Evolutionary conservation across 2,329 filamentous ascomycete species (phyloP), one percentile per base, ranked within the genome.

Genomic region (Verticillium tricorpus): DNA sequence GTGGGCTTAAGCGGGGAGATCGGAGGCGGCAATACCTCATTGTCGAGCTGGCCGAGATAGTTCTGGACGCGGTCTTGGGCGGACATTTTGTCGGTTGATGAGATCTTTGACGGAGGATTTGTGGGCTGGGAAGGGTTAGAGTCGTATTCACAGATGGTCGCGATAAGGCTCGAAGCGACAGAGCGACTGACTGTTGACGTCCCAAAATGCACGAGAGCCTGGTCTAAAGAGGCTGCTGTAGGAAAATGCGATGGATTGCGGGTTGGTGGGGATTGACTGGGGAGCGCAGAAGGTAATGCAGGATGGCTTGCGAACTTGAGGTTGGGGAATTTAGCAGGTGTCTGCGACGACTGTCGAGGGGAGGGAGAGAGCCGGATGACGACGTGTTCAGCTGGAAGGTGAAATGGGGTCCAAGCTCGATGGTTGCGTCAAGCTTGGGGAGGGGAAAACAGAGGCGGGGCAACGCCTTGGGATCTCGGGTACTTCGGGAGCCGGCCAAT

Each of bases 41-140:
- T 89, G 80, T 96, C 92, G 79, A 96, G 88, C 80, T 89, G 85
- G 70, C 85, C 85, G 74, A 95, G 83, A 73, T 92, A 89, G 72
- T 89, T 83, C 77, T 92, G 89, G 68, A 89, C 86, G 77, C 88
- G 88, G 71, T 92, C 90, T 78, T 92, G 90, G 66, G 84, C 82
- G 77, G 88, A 89, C 89, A 92, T 92, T 70, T 72, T 85, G 77
- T 70, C 67, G 66, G 60, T 54, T 63, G 62, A 59, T 60, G 60
- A 52, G 61, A 40, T 61, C 61, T 62, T 40, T n/a, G 55, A 17
- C 5, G 15, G 22, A 25, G 25, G 25, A 9, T 58, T 31, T 58
- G 31, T 50, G 35, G 22, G 11, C 31, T 32, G 19, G 22, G 25
- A n/a, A 32, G 45, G 45, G 45, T 50, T 50, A 50, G 19, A n/a